Base-by-base conservation (phyloP, 2,329 filamentous ascomycete genomes). In the Incumbomyces lentus region DNA sequence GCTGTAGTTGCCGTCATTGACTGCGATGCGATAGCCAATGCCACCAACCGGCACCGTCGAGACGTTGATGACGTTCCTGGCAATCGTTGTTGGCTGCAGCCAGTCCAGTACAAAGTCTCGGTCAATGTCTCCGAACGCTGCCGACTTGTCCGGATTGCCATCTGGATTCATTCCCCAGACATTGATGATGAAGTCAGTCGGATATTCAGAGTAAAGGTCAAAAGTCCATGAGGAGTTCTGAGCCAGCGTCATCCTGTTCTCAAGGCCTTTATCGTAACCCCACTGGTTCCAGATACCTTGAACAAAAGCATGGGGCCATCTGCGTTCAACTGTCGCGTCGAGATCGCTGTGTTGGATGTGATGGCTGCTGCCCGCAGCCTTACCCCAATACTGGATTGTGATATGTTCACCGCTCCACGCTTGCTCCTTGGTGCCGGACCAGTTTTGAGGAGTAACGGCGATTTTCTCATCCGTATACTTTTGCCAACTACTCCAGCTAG, bases 151-250 rank as follows among this genome's bases (percentile, higher is more conserved):
- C 0, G 79, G 78, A 53, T 74, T 63, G n/a, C 78, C 77, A 59
- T 81, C 72, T 0, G 73, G 71, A 55, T 82, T 79, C 58, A 81
- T 77, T 41, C 79, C 80, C 79, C 80, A 83, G 4, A 80, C 69
- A 53, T 82, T 83, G 48, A 82, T 63, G 2, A 73, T 72, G 5
- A 79, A 79, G 30, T 16, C 35, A 12, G 37, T 42, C 31, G 35
- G 47, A 72, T 77, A 83, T 57, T 83, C 79, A 2, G 71, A 68
- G 69, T 81, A 74, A 49, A 81, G 76, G 51, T 77, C 68, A 54
- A 74, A 76, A n/a, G 68, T 64, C 80, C 80, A 83, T 3, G 64
- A 61, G 13, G 69, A 67, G 42, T 77, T 68, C 16, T 62, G 60
- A 22, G 68, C 64, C 37, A 75, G 68, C 16, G 65, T 57, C 64